These are phyloP conservation scores for Plectosphaerella sp. DNA, from an alignment of 2,329 filamentous ascomycete species.

Conservation along the genomic window DNA sequence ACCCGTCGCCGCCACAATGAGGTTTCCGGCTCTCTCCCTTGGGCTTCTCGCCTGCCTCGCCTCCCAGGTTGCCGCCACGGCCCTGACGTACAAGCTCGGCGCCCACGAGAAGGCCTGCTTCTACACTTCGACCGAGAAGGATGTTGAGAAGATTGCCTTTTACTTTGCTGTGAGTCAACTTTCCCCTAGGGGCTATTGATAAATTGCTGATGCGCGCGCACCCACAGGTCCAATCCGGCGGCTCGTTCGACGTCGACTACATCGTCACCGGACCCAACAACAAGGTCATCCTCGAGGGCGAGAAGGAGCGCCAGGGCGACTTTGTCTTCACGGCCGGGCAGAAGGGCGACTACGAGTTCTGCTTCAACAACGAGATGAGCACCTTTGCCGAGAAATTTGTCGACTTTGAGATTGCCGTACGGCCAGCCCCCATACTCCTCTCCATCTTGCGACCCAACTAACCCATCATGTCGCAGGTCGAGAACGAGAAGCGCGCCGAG, in stretches of 20 bases:
- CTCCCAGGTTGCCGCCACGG: constrained; percentile 75
- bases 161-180: constrained; percentile 82
- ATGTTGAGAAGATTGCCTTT: constrained; percentile 87
- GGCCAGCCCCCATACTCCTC: constrained; percentile 26
- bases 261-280: constrained; percentile 75
- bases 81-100: constrained; percentile 85
- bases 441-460: constrained; percentile 3
- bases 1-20: constrained; percentile 50
- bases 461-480: constrained; percentile 55
- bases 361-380: constrained; percentile 98
- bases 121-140: constrained; percentile 73
- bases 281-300: constrained; percentile 77
- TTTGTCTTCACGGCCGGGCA: constrained; percentile 95
- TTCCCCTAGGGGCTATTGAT: too few species aligned
- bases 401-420: constrained; percentile 92
- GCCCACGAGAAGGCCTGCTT: constrained; percentile 97
- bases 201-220: too few species aligned
- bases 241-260: constrained; percentile 97
- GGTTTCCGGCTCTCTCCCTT: constrained; percentile 54
- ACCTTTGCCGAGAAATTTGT: constrained; percentile 97
- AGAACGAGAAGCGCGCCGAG: constrained; percentile 79
- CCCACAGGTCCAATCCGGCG: constrained; percentile 87
- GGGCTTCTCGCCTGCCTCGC: constrained; percentile 69
- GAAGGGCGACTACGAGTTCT: constrained; percentile 88
- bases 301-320: constrained; percentile 92